Evolutionary conservation across 1,284 basidiomycete genomes (phyloP), one percentile per base, ranked within the genome.

Genomic region (Singerocomus rubriflavus): DNA sequence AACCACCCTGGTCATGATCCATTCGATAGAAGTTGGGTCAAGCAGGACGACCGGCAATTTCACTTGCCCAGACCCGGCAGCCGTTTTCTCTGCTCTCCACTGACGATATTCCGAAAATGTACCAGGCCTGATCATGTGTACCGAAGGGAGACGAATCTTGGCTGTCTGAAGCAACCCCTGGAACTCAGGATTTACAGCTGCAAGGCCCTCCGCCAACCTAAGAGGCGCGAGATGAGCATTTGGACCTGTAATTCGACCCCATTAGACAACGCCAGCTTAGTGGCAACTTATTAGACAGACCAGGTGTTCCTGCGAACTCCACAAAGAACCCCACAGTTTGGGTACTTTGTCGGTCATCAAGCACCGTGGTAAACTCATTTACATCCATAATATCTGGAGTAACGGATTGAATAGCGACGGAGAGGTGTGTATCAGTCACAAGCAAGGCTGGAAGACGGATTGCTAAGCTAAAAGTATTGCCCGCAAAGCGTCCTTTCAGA

Each of bases 91-190:
- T 6, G 17, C 39, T 17, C 13, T 52, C 54, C 53, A 58, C 26
- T 27, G 37, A 26, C 57, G 53, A 16, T 52, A 58, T n/a, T 49
- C 50, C 3, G 16, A 13, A 40, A 58, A 58, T 1, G 57, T 58
- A 26, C 53, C 25, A 46, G 36, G 0, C 31, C 14, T 33, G 21
- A 55, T 37, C 6, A 55, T 32, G 11, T 45, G 45, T 1, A 48
- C 42, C 2, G 41, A 51, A 8, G 54, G 54, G 11, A 30, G n/a
- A 17, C 46, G 34, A 21, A 37, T 14, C 14, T 6, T 8, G 3
- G 30, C 46, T 2, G 35, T 11, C 8, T 48, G 10, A 17, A 51
- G 26, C 21, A 25, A 34, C 12, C 10, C 4, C 16, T 44, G 29
- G 25, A 31, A 33, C 8, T 30, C 35, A 0, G 32, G 27, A n/a